Evolutionary conservation across 2,329 filamentous ascomycete genomes (phyloP), one percentile per base, ranked within the genome.

Genomic region (Amauroascus niger): DNA sequence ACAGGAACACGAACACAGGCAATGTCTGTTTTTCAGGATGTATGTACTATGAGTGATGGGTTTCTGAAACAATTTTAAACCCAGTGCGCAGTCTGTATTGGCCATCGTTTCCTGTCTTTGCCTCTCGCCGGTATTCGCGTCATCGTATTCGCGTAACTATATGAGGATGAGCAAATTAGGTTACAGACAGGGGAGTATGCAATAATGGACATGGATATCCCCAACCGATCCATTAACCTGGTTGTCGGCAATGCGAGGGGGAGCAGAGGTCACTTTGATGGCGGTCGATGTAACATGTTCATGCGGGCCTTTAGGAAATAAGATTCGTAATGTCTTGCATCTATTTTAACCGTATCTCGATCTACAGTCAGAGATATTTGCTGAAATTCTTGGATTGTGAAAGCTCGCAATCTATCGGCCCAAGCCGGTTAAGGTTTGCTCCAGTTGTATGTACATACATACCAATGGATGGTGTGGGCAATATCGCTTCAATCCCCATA

Each of bases 211-310:
- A 49, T 49, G 46, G 44, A 39, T 40, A 16, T 26, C 14, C 46
- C 32, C 46, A 39, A 20, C 46, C 18, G 48, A 41, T 50, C 48
- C 48, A 37, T 37, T 50, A n/a, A 50, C 48, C 48, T 50, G 48
- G 48, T 50, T 41, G 26, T 16, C 26, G 48, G 48, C 48, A 32
- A 50, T 22, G 35, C 37, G 37, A 43, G 33, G 9, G 33, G 13
- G 24, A 32, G n/a, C 28, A 32, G 2, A 30, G 45, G 26, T 18
- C 14, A 13, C 1, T 16, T 16, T 5, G 47, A 20, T 28, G 13
- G 22, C 4, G 1, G 47, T 32, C 33, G 37, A 50, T 50, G 48
- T 50, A 50, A 50, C 48, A 11, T 49, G 46, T 48, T 43, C 41
- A 45, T 28, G 24, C 7, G 41, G 16, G 13, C 28, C 28, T 45